Evolutionary conservation across 176 grass and related monocot genomes (phyloP).

Genomic region (Ananas comosus): DNA sequence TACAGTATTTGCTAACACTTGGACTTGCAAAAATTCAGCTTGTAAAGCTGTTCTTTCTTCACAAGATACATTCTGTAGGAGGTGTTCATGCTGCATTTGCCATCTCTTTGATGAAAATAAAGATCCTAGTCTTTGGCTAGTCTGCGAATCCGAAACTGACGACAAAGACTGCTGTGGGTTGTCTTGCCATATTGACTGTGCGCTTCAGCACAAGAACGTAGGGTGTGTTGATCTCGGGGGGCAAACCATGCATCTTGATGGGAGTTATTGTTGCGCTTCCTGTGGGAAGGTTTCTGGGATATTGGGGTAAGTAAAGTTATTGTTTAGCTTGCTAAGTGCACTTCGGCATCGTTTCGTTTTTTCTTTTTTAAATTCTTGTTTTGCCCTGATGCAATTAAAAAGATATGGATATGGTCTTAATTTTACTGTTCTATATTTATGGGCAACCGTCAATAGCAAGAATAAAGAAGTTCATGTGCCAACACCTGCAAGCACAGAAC

Average conservation of each 20-base stretch:
- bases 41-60: slow-evolving; percentile 74
- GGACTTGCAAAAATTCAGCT: slow-evolving; percentile 96
- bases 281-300: slow-evolving; percentile 94
- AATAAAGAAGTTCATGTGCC: too few species aligned
- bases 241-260: slow-evolving; percentile 73
- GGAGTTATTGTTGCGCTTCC: slow-evolving; percentile 82
- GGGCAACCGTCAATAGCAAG: too few species aligned
- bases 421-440: too few species aligned
- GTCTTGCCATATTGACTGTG: slow-evolving; percentile 97
- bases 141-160: slow-evolving; percentile 75
- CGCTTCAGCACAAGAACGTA: slow-evolving; percentile 51
- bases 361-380: too few species aligned
- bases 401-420: too few species aligned
- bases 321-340: not conserved
- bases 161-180: slow-evolving; percentile 78
- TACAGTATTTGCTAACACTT: slow-evolving; percentile 36
- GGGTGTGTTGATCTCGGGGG: slow-evolving; percentile 67
- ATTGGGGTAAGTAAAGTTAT: slow-evolving; percentile 49
- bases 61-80: slow-evolving; percentile 88
- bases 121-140: slow-evolving; percentile 93
- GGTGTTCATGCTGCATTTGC: slow-evolving; percentile 97
- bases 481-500: too few species aligned
- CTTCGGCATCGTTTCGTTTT: too few species aligned
- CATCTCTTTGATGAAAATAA: slow-evolving; percentile 99
- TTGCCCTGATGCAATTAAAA: too few species aligned